These are phyloP conservation scores for Astragalus glycyphyllos DNA, from an alignment of 306 rosid genomes.

Conservation along the genomic window DNA sequence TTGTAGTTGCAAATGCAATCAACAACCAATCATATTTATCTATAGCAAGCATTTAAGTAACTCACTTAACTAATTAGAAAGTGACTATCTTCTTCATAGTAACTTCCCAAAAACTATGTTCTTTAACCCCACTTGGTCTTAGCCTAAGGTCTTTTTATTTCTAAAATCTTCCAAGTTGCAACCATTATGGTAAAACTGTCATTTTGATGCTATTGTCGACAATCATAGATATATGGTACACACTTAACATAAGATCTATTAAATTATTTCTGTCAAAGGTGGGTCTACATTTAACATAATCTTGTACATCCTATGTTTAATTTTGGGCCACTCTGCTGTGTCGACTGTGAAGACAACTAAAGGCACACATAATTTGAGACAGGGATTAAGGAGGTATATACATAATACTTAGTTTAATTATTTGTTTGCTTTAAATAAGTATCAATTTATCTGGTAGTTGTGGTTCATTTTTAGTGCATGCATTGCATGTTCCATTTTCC, in stretches of 20 bases:
- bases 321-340: background rate
- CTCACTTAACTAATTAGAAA: too few species aligned
- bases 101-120: too few species aligned
- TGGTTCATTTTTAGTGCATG: background rate
- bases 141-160: too few species aligned
- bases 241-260: constrained; percentile 46
- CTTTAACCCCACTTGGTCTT: too few species aligned
- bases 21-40: too few species aligned
- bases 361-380: background rate
- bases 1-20: too few species aligned
- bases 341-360: background rate
- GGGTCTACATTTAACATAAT: constrained; percentile 45
- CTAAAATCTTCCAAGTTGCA: too few species aligned
- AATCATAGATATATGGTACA: constrained; percentile 8
- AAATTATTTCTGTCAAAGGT: constrained; percentile 50
- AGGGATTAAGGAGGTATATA: background rate
- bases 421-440: constrained; percentile 11
- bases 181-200: constrained; percentile 9
- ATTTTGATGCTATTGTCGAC: constrained; percentile 11
- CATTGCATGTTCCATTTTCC: too few species aligned
- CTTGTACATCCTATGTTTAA: background rate
- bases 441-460: too few species aligned
- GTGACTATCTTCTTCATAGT: too few species aligned
- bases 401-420: background rate
- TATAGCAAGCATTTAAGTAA: too few species aligned